A percentile compares a stretch with the other conserved stretches of the same genome.
Conservation (phyloP, 1,139 yeast species). For the Chernovozyma sophiae-reginae region DNA sequence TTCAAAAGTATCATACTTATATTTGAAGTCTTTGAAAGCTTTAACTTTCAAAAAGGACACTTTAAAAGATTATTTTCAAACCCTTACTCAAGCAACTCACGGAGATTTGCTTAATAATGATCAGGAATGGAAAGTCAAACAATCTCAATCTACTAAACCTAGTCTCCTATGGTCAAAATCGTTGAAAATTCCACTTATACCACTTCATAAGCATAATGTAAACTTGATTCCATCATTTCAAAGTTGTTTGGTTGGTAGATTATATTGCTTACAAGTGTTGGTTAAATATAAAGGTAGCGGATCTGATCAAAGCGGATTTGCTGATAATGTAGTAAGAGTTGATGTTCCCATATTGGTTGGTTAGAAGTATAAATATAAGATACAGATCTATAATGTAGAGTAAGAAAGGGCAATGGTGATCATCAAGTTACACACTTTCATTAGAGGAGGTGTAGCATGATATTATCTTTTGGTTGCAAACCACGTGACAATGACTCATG, state of each 20-base stretch:
- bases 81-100: constrained; percentile 19
- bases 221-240: constrained; percentile 43
- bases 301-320: constrained; percentile 31
- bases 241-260: constrained; percentile 40
- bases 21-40: constrained; percentile 36
- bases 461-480: not conserved
- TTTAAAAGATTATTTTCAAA: constrained; percentile 33
- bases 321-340: constrained; percentile 30
- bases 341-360: constrained; percentile 45
- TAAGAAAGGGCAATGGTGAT: too few relatives aligned
- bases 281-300: constrained; percentile 37
- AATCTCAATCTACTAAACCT: constrained; percentile 11
- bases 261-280: constrained; percentile 38
- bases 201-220: constrained; percentile 35
- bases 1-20: constrained; percentile 32
- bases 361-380: too few relatives aligned
- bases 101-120: constrained; percentile 21
- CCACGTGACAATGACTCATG: constrained; percentile 9
- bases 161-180: constrained; percentile 27
- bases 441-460: too few relatives aligned
- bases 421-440: too few relatives aligned
- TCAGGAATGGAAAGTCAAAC: constrained; percentile 27
- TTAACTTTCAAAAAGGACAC: constrained; percentile 42
- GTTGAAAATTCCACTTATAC: constrained; percentile 27
- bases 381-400: too few relatives aligned